Evolutionary conservation across 1,139 yeast species (phyloP), one percentile per base, ranked within the genome.

Genomic region (Trichomonascaceae sp.): DNA sequence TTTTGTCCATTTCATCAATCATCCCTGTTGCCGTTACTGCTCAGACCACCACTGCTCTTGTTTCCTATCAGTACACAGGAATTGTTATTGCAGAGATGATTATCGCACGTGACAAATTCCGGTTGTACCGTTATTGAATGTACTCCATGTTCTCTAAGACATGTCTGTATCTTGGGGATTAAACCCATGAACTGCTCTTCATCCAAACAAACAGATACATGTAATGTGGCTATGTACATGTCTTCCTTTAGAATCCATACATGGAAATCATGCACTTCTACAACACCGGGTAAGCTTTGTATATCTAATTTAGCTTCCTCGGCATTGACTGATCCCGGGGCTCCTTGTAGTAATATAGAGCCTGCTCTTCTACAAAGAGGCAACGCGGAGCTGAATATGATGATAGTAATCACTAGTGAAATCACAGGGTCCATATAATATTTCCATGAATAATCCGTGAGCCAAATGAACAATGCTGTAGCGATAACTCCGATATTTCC

Each of bases 81-180:
- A 36, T 17, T 36, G 41, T 36, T 36, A 13, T 36, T 36, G 17
- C 41, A 36, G 12, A 27, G 32, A 36, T 48, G 50, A 19, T 50
- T 50, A 20, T 55, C 52, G 13, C 53, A 55, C 10, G 58, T 49
- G 30, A 60, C 43, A 53, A 83, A 90, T 72, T 91, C 97, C 0
- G 97, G 98, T 71, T 93, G 99, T 51, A 93, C 91, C 1, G 99
- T 93, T 19, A 95, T 96, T 45, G 95, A 86, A 64, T 90, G 96
- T 57, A 93, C 85, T 41, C 96, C 96, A 66, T 83, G 87, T 38
- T 79, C 82, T 63, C 88, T 96, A 67, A 93, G 78, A 51, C 91
- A 83, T 53, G 81, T 81, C 66, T 96, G 82, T 54, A 93, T 93
- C 57, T 81, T 81, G 51, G 83, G 77, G 7, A 96, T 96, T 50